These are phyloP conservation scores for Psophocarpus tetragonolobus DNA, from an alignment of 306 rosid species.

Conservation along the genomic window DNA sequence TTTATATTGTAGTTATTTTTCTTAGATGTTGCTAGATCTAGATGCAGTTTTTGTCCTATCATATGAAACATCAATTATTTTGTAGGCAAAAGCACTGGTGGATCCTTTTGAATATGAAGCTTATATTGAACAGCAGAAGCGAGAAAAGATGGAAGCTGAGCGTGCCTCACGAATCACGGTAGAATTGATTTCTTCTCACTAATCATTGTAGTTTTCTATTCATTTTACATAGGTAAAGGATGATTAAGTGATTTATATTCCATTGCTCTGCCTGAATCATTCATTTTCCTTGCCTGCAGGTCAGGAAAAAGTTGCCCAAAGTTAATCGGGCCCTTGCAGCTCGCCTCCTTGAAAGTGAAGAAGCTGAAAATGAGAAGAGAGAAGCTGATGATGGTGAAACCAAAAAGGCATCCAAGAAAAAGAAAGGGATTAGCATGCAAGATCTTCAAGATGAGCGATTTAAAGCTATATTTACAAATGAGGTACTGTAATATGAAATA, in stretches of 20 bases:
- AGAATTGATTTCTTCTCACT: slow-evolving; percentile 18
- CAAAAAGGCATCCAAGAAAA: slow-evolving; percentile 73
- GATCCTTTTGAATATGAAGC: slow-evolving; percentile 68
- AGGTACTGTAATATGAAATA: slow-evolving; percentile 54
- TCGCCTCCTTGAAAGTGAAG: slow-evolving; percentile 65
- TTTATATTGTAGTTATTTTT: slow-evolving; percentile 5
- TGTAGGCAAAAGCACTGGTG: slow-evolving; percentile 78
- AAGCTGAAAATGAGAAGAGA: slow-evolving; percentile 52
- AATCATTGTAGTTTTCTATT: slow-evolving; percentile 9
- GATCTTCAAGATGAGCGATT: slow-evolving; percentile 81
- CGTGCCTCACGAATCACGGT: slow-evolving; percentile 80
- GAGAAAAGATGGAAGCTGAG: slow-evolving; percentile 74
- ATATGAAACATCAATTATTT: slow-evolving; percentile 23
- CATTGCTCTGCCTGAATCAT: slow-evolving; percentile 30
- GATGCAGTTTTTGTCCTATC: slow-evolving; percentile 19
- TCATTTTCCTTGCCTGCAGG: slow-evolving; percentile 62
- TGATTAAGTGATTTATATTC: slow-evolving; percentile 30
- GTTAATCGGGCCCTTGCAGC: slow-evolving; percentile 71
- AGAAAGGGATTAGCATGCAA: slow-evolving; percentile 56
- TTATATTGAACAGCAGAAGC: slow-evolving; percentile 64
- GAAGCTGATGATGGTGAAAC: slow-evolving; percentile 52
- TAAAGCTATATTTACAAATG: slow-evolving; percentile 50
- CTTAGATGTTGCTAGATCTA: slow-evolving; percentile 11
- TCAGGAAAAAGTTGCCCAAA: slow-evolving; percentile 76
- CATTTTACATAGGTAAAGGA: slow-evolving; percentile 6